phyloP scores from a whole-genome alignment of 1,284 basidiomycete genomes.

The Moesziomyces sp. region DNA sequence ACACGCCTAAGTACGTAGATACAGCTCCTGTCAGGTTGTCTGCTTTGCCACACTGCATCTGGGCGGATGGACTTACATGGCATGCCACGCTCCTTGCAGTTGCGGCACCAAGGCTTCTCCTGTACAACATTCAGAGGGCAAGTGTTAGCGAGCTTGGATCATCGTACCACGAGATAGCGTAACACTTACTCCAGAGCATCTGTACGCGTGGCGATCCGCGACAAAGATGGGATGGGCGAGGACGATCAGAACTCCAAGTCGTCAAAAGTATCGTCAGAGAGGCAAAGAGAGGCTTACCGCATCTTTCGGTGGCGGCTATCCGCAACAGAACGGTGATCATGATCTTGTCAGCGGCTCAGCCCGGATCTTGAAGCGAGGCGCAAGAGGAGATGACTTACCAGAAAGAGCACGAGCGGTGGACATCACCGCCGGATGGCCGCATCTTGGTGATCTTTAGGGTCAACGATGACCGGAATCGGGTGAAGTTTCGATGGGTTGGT shows the following conservation, averaged over 20 bases:
- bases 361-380: not conserved
- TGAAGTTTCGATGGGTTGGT: not conserved
- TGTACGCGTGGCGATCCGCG: not conserved
- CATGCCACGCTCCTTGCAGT: conserved; percentile 25
- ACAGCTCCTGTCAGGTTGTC: not conserved
- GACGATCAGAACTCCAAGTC: not conserved
- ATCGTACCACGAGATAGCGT: not conserved
- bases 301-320: conserved; percentile 40
- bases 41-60: not conserved
- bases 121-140: not conserved
- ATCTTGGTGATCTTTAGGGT: not conserved
- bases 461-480: not conserved
- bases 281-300: conserved; percentile 12
- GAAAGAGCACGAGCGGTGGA: conserved; percentile 7
- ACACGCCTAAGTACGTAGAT: conserved; percentile 10
- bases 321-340: not conserved
- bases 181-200: conserved; percentile 32
- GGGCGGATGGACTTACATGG: conserved; percentile 16
- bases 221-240: no score
- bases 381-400: conserved; percentile 7
- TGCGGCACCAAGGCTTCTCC: conserved; percentile 35
- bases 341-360: not conserved
- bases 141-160: not conserved
- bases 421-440: not conserved
- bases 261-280: not conserved